These are phyloP conservation scores for Cordyceps militaris DNA, from an alignment of 2,329 filamentous ascomycete species.

Conservation along the genomic window DNA sequence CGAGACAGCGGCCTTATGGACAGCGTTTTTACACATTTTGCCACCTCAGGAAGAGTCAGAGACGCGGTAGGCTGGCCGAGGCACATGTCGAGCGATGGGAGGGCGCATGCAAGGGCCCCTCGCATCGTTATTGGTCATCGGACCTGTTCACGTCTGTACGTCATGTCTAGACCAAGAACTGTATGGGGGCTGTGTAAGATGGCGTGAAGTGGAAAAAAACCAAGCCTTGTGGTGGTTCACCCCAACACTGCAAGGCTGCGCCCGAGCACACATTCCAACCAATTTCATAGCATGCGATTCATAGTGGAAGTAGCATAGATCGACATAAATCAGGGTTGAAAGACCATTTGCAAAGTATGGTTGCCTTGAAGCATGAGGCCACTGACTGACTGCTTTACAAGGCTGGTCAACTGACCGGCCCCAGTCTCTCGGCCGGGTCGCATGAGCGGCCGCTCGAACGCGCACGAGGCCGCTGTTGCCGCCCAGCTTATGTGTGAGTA, in stretches of 20 bases:
- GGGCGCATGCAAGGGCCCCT: slow-evolving; percentile 4
- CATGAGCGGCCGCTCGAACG: slow-evolving; percentile 5
- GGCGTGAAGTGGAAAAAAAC: not conserved
- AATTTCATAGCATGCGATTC: too few relatives aligned
- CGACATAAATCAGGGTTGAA: not conserved
- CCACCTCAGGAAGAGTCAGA: not conserved
- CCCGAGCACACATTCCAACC: not conserved
- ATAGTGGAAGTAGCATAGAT: too few relatives aligned
- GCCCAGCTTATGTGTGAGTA: not conserved
- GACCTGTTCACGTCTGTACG: not conserved
- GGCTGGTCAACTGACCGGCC: slow-evolving; percentile 6
- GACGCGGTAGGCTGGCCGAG: not conserved
- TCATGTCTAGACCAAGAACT: not conserved
- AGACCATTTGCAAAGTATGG: not conserved
- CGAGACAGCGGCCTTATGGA: not conserved
- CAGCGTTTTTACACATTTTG: not conserved
- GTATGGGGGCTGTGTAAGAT: not conserved
- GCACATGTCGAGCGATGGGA: not conserved
- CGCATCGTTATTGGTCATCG: not conserved
- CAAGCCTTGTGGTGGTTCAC: not conserved
- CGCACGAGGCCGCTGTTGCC: slow-evolving; percentile 1
- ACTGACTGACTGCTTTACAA: not conserved
- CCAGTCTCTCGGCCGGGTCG: slow-evolving; percentile 5
- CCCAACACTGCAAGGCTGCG: not conserved
- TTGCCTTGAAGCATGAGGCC: not conserved